These are phyloP conservation scores for Trematosphaeria pertusa DNA, from an alignment of 2,329 filamentous ascomycete genomes.

Conservation along the genomic window DNA sequence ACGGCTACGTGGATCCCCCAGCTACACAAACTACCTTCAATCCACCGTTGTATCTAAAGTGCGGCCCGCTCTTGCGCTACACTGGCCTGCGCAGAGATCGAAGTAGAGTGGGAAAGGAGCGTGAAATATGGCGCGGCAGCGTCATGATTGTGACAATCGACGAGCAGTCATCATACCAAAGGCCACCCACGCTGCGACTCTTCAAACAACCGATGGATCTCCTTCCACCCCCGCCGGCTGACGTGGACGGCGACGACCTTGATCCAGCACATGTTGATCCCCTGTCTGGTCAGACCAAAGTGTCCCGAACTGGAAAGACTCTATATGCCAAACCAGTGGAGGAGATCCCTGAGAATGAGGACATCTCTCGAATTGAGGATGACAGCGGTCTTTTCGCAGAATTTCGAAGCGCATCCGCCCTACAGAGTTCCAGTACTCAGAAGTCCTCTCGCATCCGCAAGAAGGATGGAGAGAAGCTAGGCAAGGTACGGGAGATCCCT, in stretches of 20 bases:
- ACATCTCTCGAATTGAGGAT: slow-evolving; percentile 80
- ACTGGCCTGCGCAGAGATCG: slow-evolving; percentile 76
- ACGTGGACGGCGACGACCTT: slow-evolving; percentile 68
- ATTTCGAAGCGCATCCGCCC: slow-evolving; percentile 61
- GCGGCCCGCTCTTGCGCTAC: slow-evolving; percentile 88
- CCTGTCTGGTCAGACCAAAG: slow-evolving; percentile 83
- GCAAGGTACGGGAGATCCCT: slow-evolving; percentile 81
- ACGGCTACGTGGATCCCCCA: slow-evolving; percentile 71
- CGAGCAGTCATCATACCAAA: slow-evolving; percentile 80
- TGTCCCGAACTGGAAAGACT: slow-evolving; percentile 83
- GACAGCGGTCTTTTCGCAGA: slow-evolving; percentile 84
- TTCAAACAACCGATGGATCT: slow-evolving; percentile 88
- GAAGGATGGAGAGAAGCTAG: slow-evolving; percentile 79
- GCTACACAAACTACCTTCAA: slow-evolving; percentile 76
- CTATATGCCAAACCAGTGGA: slow-evolving; percentile 91
- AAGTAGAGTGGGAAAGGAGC: slow-evolving; percentile 55
- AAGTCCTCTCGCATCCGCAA: slow-evolving; percentile 57
- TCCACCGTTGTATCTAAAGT: slow-evolving; percentile 83
- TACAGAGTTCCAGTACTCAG: slow-evolving; percentile 22
- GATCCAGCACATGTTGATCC: slow-evolving; percentile 87
- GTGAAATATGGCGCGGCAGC: slow-evolving; percentile 89
- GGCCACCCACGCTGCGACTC: slow-evolving; percentile 76
- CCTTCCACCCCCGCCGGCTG: slow-evolving; percentile 76
- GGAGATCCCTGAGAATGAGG: slow-evolving; percentile 76
- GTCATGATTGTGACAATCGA: slow-evolving; percentile 96